Evolutionary conservation across 2,329 filamentous ascomycete genomes (phyloP).

Genomic region (Thermoascus crustaceus): DNA sequence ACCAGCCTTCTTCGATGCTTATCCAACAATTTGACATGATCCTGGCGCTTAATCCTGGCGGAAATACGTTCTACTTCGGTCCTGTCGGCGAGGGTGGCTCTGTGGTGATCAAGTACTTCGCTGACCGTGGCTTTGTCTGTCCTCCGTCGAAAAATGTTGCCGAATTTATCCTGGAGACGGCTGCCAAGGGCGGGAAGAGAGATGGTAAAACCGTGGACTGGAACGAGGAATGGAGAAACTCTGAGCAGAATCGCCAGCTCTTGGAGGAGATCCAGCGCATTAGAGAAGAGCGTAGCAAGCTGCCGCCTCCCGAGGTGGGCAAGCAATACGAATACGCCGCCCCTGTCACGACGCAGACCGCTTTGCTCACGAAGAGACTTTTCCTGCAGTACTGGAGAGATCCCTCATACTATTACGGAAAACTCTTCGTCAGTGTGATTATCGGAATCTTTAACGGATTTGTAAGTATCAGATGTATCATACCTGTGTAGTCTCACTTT

Average conservation of each 20-base stretch:
- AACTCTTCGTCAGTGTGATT: conserved; percentile 63
- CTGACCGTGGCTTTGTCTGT: conserved; percentile 56
- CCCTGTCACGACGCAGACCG: conserved; percentile 53
- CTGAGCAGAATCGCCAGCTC: conserved; percentile 51
- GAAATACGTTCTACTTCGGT: conserved; percentile 67
- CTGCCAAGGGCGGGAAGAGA: conserved; percentile 47
- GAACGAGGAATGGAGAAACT: conserved; percentile 67
- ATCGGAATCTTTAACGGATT: conserved; percentile 72
- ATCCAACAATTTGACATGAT: conserved; percentile 69
- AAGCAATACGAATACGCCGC: conserved; percentile 56
- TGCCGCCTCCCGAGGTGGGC: conserved; percentile 35
- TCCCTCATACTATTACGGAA: conserved; percentile 67
- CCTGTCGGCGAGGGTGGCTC: conserved; percentile 59
- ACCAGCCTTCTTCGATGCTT: conserved; percentile 61
- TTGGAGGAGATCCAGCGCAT: conserved; percentile 59
- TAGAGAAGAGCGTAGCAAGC: conserved; percentile 48
- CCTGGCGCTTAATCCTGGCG: conserved; percentile 58
- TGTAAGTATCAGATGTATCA: conserved; percentile 12
- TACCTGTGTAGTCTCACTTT: not conserved
- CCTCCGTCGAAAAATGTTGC: conserved; percentile 59
- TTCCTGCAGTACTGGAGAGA: conserved; percentile 70
- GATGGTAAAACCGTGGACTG: conserved; percentile 57
- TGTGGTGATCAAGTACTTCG: conserved; percentile 60
- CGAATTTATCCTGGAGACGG: conserved; percentile 59
- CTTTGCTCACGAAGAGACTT: conserved; percentile 59